Evolutionary conservation across 495 filamentous ascomycete species (phyloP), one percentile per base, ranked within the genome.

Genomic region (Umbilicaria muhlenbergii): DNA sequence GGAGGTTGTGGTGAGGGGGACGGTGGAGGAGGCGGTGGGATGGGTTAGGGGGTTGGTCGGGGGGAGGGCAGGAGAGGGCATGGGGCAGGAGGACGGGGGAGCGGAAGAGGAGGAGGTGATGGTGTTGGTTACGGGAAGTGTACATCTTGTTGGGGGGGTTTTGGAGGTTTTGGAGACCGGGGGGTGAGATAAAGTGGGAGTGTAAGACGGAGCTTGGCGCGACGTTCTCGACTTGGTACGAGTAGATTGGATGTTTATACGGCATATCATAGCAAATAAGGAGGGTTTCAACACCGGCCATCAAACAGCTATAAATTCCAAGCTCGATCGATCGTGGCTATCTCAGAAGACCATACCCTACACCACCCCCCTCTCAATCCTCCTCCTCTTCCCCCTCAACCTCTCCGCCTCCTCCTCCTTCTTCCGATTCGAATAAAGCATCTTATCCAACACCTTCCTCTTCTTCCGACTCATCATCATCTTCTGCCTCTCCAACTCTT

Each of bases 391-490:
- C 34, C 69, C 73, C 45, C 84, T 76, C 59, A 96, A 67, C 62
- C 64, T 69, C 46, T 75, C 64, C 31, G 80, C 77, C 62, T 87
- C 84, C 10, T 77, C 81, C 44, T 82, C 81, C 68, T 79, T 78
- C 70, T 83, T 81, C 64, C 78, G 83, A 62, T 89, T 89, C 49
- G 73, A 81, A 65, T 86, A 86, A 57, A 83, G 69, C 85, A 92
- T 92, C 73, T 92, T 87, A 68, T 89, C 85, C 43, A 84, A 71
- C 47, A 89, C 65, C 74, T 88, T 89, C 51, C 85, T 69, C 72
- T 89, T 89, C 75, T 85, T 87, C 64, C 84, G 77, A 62, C 78
- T 80, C 70, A 92, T 81, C 85, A 92, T 92, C 61, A 86, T 86
- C 72, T 89, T 89, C 59, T 80, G 76, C 58, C 85, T 69, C 62